Base-by-base conservation (phyloP, 139 green algal species). In the Chlamydomonas schloesseri region DNA sequence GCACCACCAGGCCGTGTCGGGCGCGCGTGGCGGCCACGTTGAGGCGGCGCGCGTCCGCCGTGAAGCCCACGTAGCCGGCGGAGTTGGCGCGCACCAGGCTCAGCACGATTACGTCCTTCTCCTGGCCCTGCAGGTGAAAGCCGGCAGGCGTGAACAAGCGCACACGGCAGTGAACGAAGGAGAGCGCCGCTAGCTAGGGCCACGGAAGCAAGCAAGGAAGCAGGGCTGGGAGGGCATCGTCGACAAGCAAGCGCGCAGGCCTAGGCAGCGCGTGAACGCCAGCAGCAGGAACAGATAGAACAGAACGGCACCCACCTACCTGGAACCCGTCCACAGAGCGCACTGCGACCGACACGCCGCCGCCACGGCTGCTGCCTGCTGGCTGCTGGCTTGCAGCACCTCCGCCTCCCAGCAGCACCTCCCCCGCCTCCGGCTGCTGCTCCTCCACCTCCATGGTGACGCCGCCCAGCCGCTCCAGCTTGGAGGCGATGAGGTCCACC, bases 11-110 rank as follows among this genome's bases (percentile, higher is more conserved):
- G 8, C 89, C 95, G 10, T 88, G 82, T 1, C 69, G 46, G 1
- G 96, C 90, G 0, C 96, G 88, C 0, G 97, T 98, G 90, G 98
- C 91, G 26, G 95, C 94, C 55, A 99, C 97, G 71, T 98, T 98
- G 4, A 99, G 88, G 29, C 97, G 93, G 3, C 97, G 91, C 10
- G 87, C 60, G 83, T 99, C 97, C 0, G 83, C 68, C 9, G 98
- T 89, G 83, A 99, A 99, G 50, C 96, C 96, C 14, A 99, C 77
- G 0, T 24, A 77, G 29, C 90, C 87, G 10, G 31, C 0, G 2
- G 33, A 3, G 83, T 97, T 98, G 89, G 75, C 34, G 10, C 75
- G 75, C 1, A 82, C 75, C 57, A 37, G 1, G 34, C 57, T 71
- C 3, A 82, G 57, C 14, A 82, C 42, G 26, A 82, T 58, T 10